Percentiles rank a stretch among this genome's conserved stretches.
phyloP scores from a whole-genome alignment of 148 eudicot species.

The Drosera capensis region DNA sequence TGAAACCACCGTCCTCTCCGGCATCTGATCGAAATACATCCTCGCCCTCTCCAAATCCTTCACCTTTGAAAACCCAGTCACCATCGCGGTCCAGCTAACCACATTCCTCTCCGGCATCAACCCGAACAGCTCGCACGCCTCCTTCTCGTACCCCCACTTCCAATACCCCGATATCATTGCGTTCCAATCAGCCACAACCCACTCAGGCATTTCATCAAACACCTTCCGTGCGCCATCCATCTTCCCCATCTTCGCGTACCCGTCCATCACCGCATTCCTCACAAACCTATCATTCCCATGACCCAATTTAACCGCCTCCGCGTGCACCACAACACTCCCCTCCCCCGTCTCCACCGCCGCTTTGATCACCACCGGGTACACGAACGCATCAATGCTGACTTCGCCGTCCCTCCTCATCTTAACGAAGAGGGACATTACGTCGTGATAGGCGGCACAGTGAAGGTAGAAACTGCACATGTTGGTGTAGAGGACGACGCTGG shows the following conservation, averaged over 20 bases:
- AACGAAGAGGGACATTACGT: conserved; percentile 19
- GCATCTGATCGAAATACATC: conserved; percentile 41
- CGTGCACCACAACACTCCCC: conserved; percentile 23
- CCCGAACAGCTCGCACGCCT: conserved; percentile 37
- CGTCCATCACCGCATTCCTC: conserved; percentile 28
- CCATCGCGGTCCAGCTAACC: conserved; percentile 61
- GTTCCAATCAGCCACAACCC: conserved; percentile 44
- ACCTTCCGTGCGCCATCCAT: conserved; percentile 31
- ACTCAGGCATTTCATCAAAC: conserved; percentile 60
- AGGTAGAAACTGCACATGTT: conserved; percentile 33
- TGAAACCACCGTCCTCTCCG: conserved; percentile 41
- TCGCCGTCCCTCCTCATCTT: conserved; percentile 13
- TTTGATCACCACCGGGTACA: conserved; percentile 45
- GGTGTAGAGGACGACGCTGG: conserved; percentile 20
- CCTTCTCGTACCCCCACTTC: conserved; percentile 34
- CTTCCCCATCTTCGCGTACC: conserved; percentile 34
- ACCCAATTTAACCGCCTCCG: conserved; percentile 33
- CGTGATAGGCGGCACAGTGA: conserved; percentile 15
- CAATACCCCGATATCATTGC: conserved; percentile 56
- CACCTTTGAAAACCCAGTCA: conserved; percentile 37
- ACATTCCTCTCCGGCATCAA: conserved; percentile 43
- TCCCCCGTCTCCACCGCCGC: conserved; percentile 27
- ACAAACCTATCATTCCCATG: conserved; percentile 17
- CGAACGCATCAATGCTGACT: conserved; percentile 24
- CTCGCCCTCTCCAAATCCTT: conserved; percentile 39